phyloP scores from a whole-genome alignment of 2,329 filamentous ascomycete genomes.

The Biscogniauxia marginata region DNA sequence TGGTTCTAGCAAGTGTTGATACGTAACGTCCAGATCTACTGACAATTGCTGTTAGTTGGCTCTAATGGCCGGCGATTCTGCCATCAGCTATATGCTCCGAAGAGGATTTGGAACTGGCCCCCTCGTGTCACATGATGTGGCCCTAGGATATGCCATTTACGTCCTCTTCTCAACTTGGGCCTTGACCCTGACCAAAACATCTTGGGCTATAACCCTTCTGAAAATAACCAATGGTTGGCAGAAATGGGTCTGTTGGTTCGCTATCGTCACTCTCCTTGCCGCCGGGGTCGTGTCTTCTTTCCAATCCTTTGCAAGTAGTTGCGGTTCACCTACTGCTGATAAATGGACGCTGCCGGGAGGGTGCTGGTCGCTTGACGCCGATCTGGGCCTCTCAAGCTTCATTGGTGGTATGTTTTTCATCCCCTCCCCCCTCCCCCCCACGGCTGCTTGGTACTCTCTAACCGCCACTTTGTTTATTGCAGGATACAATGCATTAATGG shows the following conservation, averaged over 20 bases:
- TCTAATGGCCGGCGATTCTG: not conserved
- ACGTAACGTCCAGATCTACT: not conserved
- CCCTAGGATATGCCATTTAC: not conserved
- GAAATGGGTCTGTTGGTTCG: not conserved
- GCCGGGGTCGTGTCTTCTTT: not conserved
- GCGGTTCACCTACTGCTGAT: not conserved
- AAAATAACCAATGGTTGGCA: not conserved
- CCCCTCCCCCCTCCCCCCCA: not conserved
- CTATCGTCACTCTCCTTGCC: not conserved
- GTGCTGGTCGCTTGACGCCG: not conserved
- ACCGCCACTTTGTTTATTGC: not conserved
- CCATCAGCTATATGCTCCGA: not conserved
- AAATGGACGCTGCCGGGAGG: not conserved
- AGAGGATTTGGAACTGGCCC: not conserved
- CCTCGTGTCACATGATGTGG: not conserved
- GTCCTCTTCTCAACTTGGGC: not conserved
- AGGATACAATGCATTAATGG: not conserved
- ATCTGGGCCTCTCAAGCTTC: not conserved
- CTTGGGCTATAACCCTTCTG: not conserved
- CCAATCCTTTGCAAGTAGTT: not conserved
- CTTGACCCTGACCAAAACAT: not conserved
- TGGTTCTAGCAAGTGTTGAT: not conserved
- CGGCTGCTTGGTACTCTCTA: not conserved
- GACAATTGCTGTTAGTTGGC: not conserved
- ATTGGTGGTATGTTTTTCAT: not conserved